Percentiles rank a stretch among this genome's conserved stretches.
Evolutionary conservation across 768 basidiomycete genomes (phyloP).

Genomic region (Pholiota microspora): DNA sequence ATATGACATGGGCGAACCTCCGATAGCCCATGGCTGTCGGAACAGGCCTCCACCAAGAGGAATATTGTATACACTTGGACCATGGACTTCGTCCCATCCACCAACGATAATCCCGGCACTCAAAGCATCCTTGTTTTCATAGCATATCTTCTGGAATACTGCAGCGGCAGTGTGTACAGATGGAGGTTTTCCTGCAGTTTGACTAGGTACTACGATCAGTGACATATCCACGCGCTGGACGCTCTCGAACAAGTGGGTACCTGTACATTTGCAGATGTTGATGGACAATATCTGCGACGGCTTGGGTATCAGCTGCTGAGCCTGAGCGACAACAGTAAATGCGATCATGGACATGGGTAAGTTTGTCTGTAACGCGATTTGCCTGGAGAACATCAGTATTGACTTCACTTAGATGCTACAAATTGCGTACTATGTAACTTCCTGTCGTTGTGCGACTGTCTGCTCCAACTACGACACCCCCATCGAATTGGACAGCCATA

Average conservation of each 20-base stretch:
- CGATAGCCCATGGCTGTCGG: conserved; percentile 98
- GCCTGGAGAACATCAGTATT: conserved; percentile 49
- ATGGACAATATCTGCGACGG: conserved; percentile 89
- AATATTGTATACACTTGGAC: conserved; percentile 95
- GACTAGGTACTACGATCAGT: conserved; percentile 28
- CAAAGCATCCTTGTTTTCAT: conserved; percentile 88
- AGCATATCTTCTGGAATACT: conserved; percentile 85
- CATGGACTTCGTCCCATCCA: conserved; percentile 91
- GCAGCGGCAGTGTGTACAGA: conserved; percentile 81
- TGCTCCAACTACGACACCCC: conserved; percentile 94
- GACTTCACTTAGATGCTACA: neutral
- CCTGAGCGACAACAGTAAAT: conserved; percentile 99
- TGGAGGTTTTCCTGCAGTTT: conserved; percentile 63
- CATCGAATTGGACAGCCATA: conserved; percentile 97
- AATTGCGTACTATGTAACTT: conserved; percentile 79
- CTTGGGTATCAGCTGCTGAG: conserved; percentile 97
- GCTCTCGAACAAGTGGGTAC: conserved; percentile 29
- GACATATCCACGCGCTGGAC: too few relatives aligned
- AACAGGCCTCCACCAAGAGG: conserved; percentile 96
- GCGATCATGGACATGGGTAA: conserved; percentile 94
- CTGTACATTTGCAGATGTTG: conserved; percentile 75
- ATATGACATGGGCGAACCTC: conserved; percentile 51
- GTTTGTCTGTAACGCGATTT: conserved; percentile 98
- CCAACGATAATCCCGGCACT: conserved; percentile 96
- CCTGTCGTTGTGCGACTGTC: conserved; percentile 97